These are phyloP conservation scores for Neofusicoccum sp. DNA, from an alignment of 2,329 filamentous ascomycete species.

Conservation along the genomic window DNA sequence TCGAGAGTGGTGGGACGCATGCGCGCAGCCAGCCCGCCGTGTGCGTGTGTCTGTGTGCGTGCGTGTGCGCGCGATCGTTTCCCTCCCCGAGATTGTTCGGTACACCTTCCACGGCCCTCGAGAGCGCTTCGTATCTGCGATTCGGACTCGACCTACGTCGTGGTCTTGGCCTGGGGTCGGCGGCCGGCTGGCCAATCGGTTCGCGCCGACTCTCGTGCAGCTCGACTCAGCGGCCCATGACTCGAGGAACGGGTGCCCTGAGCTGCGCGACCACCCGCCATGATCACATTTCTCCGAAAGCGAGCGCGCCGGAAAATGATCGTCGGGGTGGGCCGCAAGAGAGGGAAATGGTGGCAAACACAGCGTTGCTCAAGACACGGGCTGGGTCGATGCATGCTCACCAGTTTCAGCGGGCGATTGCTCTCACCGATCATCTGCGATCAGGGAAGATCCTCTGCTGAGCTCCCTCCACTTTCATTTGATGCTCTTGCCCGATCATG, in stretches of 20 bases:
- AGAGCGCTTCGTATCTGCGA: neutral
- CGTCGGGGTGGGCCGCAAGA: neutral
- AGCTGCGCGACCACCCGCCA: neutral
- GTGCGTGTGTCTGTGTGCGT: too few species aligned
- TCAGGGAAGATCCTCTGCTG: neutral
- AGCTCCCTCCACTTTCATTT: neutral
- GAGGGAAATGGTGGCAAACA: neutral
- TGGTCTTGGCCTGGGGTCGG: neutral
- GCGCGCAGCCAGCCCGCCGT: too few species aligned
- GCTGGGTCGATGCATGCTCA: conserved; percentile 11
- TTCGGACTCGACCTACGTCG: neutral
- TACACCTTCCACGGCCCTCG: neutral
- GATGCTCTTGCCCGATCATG: neutral
- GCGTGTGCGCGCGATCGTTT: neutral
- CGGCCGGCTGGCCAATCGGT: neutral
- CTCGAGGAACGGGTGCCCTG: conserved; percentile 1
- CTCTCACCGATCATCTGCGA: conserved; percentile 1
- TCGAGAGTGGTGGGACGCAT: neutral
- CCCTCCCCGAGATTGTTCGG: neutral
- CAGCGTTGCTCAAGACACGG: conserved; percentile 3
- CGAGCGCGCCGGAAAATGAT: neutral
- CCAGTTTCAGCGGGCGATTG: neutral
- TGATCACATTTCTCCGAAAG: neutral
- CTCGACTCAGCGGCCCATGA: neutral
- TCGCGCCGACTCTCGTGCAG: neutral